Base-by-base conservation (phyloP, 148 eudicot species). In the Rhododendron simsii region DNA sequence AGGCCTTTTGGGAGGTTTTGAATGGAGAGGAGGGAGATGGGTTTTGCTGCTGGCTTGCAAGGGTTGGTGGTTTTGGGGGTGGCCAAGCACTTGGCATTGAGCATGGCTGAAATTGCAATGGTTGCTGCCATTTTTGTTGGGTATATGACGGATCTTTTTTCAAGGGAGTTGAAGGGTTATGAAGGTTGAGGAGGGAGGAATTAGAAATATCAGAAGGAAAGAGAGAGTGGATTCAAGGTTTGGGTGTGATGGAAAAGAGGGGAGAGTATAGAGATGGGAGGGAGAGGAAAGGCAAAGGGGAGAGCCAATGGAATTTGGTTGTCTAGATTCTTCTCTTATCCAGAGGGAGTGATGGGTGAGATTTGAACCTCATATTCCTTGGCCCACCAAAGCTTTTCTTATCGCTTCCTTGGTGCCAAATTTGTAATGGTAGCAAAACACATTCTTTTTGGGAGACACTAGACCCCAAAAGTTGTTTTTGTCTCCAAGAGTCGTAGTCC, bases 291-390 rank as follows among this genome's bases (percentile, higher is more conserved):
- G 61, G 61, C 39, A 50, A 86, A 50, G 75, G 35, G 79, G 87
- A 82, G 79, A 82, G 44, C 95, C 94, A 94, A 94, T 95, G 59
- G 88, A 87, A 90, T 14, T 86, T 89, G 55, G 86, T 50, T 69
- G 76, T 89, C 30, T 83, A 86, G 95, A 96, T 94, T 94, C 88
- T 87, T 89, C 76, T 89, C 95, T 95, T 94, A 93, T 95, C 98
- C 89, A 84, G 33, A 87, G 90, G 86, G 81, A 78, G 88, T 86
- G 88, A 87, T 53, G 35, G 89, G 85, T 88, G 79, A 59, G 87
- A 87, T 93, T 26, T 89, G 82, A 90, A 82, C 95, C 98, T 92
- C 94, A 89, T 80, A 78, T 88, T 87, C 39, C 47, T 50, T 90
- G 85, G 45, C 91, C 93, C 90, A 88, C 93, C 81, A 28, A 18